Base-by-base conservation (phyloP, 176 grass and related monocot genomes). In the Eleusine indica region DNA sequence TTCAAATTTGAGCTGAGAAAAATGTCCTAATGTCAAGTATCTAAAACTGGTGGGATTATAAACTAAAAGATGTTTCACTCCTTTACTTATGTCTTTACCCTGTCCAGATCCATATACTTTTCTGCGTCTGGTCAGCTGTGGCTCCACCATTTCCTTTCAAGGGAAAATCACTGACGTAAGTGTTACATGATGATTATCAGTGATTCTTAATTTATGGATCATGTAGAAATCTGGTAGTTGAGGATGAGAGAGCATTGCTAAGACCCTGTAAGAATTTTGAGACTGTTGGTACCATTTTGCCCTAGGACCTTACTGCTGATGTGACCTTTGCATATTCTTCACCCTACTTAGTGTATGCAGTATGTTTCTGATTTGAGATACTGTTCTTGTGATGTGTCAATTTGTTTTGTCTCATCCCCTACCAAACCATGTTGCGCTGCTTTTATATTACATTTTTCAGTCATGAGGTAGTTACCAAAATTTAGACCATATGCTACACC, bases 121-220 rank as follows among this genome's bases (percentile, higher is more conserved):
- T 99, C 86, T 95, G 93, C 37, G 47, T 99, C 81, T 96, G 87
- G 91, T 89, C 96, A 75, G 93, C 96, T 76, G 89, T 99, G 17
- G 91, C 93, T 83, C 96, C 96, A 54, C 90, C 96, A 75, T 88
- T 99, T 75, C 86, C 94, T 86, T 99, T 99, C 93, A 99, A 99
- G 87, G 96, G 96, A 74, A 99, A 99, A 89, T 99, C 96, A 73
- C 78, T 99, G 71, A 86, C 91, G 96, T 99, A 96, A 96, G 96
- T 94, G 38, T 85, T 70, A 32, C 7, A 57, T 76, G 63, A 73
- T 74, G 46, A 49, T 42, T 91, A 22, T 68, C n/a, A 29, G 17
- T 85, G 11, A 81, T 39, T 57, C 70, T 16, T 64, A 37, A 5
- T 18, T 44, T 28, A 78, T 74, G n/a, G 54, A 21, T 41, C 49